These are phyloP conservation scores for Collybiopsis confluens DNA, from an alignment of 768 basidiomycete species.

Conservation along the genomic window DNA sequence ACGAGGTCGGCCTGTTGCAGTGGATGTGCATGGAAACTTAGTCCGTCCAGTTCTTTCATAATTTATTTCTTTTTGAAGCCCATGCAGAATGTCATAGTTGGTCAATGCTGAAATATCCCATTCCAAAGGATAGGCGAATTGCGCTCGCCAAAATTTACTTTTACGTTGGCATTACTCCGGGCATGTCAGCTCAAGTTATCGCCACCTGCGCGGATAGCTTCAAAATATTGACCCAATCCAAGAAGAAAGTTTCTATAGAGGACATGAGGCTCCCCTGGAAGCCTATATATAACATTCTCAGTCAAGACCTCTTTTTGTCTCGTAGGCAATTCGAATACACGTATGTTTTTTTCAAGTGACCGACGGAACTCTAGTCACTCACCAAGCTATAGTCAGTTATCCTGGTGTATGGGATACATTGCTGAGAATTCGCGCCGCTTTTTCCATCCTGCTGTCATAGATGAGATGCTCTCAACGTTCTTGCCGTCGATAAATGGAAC, in stretches of 20 bases:
- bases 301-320: conserved; percentile 71
- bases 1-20: conserved; percentile 73
- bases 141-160: conserved; percentile 76
- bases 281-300: conserved; percentile 68
- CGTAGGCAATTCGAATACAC: conserved; percentile 77
- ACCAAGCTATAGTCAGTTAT: conserved; percentile 48
- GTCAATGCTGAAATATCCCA: conserved; percentile 81
- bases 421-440: conserved; percentile 70
- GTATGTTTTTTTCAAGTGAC: conserved; percentile 30
- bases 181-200: conserved; percentile 67
- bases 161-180: conserved; percentile 69
- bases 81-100: conserved; percentile 46
- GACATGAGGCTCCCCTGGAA: conserved; percentile 83
- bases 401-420: conserved; percentile 74
- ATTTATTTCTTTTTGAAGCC: background rate
- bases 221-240: conserved; percentile 54
- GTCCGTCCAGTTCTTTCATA: conserved; percentile 35
- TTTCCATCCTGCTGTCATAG: conserved; percentile 83
- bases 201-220: conserved; percentile 65
- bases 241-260: conserved; percentile 70
- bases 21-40: conserved; percentile 76
- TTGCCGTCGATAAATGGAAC: conserved; percentile 76
- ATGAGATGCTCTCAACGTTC: conserved; percentile 86
- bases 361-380: background rate
- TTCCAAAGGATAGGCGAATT: conserved; percentile 76